phyloP scores from a whole-genome alignment of 1,139 yeast genomes.

The Pichia sp. region DNA sequence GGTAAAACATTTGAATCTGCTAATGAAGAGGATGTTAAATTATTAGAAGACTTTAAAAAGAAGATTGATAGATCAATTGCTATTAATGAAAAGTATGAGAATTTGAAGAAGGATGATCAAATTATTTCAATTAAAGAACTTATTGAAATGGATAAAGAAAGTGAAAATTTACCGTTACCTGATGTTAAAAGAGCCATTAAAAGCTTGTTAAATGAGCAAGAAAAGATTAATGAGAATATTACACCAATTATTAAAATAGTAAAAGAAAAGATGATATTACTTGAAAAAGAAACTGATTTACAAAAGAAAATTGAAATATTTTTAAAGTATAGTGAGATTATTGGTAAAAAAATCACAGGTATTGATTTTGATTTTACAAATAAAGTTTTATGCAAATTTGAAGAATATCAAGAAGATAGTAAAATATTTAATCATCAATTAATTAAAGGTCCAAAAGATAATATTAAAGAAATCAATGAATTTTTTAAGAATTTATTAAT shows the following conservation, averaged over 20 bases:
- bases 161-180: conserved; percentile 7
- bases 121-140: conserved; percentile 3
- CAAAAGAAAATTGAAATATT: conserved; percentile 2
- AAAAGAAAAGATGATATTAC: conserved; percentile 2
- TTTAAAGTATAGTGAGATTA: conserved; percentile 4
- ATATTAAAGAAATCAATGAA: background rate
- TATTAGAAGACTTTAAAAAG: conserved; percentile 3
- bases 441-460: conserved; percentile 6
- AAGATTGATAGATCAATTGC: conserved; percentile 1
- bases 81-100: conserved; percentile 1
- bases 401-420: conserved; percentile 3
- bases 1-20: conserved; percentile 34
- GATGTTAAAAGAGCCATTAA: conserved; percentile 3
- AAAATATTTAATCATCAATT: conserved; percentile 7
- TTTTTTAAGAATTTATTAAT: background rate
- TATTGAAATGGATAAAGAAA: background rate
- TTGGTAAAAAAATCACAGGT: background rate
- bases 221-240: background rate
- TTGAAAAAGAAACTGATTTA: background rate
- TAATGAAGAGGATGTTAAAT: conserved; percentile 24
- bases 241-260: conserved; percentile 4
- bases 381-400: conserved; percentile 4
- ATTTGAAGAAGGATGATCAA: background rate
- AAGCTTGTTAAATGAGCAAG: conserved; percentile 3
- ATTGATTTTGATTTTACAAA: conserved; percentile 1